Base-by-base conservation (phyloP, 192 early-diverging fungal species). In the Podila epigama region DNA sequence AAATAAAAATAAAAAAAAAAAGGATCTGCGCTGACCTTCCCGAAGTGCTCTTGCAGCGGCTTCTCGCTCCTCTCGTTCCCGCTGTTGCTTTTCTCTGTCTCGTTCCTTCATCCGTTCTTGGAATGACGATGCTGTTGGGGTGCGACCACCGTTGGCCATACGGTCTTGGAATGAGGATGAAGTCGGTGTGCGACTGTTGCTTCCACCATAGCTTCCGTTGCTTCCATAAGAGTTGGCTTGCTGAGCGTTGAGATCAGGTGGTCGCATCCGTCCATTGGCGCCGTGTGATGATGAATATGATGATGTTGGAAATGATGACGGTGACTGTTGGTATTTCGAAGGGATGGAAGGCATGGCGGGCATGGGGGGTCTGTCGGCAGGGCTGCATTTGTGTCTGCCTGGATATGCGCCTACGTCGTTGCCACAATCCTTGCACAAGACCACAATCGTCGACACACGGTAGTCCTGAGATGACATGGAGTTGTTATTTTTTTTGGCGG, bases 341-440 rank as follows among this genome's bases (percentile, higher is more conserved):
- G 81, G 81, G 59, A 79, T 75, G 57, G 75, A 35, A 10, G 81
- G 77, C 70, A 68, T 63, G 22, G 66, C 44, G 1, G 70, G 66
- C 72, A 75, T 60, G 56, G 69, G 61, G 11, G 77, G 72, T 31
- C 44, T 48, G 13, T 69, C 56, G 5, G 60, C 60, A 20, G 44
- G 44, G 20, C 20, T 22, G 48, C 86, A 88, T 48, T 81, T 78
- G 60, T 88, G 86, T 41, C 75, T 60, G 5, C 84, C 86, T 13
- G 88, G 88, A 62, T 89, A 89, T n/a, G 81, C 36, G 15, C 88
- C 88, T 29, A 89, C 88, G 41, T 89, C 88, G 36, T 85, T 64
- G 6, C 80, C 80, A 81, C 88, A 89, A 58, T 89, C 88, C 41
- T 84, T 86, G 68, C 88, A 89, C 41, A 88, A 79, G 10, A 89